A percentile compares a stretch with the other conserved stretches of the same genome.
Conservation (phyloP, 2,329 filamentous ascomycete species). For the Diaporthe eres region DNA sequence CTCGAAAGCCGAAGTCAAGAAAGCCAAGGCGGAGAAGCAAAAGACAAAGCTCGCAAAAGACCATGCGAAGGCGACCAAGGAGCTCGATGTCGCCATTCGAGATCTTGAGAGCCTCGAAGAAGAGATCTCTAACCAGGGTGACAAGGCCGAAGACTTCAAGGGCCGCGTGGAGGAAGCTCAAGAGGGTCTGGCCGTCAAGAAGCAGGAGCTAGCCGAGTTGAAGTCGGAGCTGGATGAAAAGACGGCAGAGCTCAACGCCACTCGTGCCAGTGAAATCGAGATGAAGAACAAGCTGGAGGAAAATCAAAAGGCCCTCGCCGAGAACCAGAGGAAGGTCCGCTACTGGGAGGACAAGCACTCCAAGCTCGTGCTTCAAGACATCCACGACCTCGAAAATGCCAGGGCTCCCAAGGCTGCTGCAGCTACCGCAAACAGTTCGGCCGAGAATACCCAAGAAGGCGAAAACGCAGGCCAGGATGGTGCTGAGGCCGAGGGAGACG, state of each 20-base stretch:
- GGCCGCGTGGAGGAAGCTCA: slow-evolving; percentile 85
- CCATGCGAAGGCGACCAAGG: slow-evolving; percentile 81
- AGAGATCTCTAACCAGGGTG: slow-evolving; percentile 83
- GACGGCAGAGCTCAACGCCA: slow-evolving; percentile 87
- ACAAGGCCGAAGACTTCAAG: slow-evolving; percentile 80
- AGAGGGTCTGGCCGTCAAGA: slow-evolving; percentile 82
- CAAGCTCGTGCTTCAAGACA: slow-evolving; percentile 86
- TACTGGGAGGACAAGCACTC: slow-evolving; percentile 93
- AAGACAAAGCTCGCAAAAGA: slow-evolving; percentile 89
- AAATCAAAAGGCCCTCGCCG: slow-evolving; percentile 87
- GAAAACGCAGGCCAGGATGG: slow-evolving; percentile 45
- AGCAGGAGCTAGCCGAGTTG: slow-evolving; percentile 81
- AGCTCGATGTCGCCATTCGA: slow-evolving; percentile 77
- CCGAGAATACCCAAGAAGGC: slow-evolving; percentile 46
- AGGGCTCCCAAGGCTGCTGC: slow-evolving; percentile 48
- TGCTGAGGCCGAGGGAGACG: slow-evolving; percentile 46
- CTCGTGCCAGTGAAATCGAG: slow-evolving; percentile 91
- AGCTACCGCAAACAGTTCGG: slow-evolving; percentile 46
- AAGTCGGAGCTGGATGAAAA: slow-evolving; percentile 92
- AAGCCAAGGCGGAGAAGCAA: slow-evolving; percentile 94
- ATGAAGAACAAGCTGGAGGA: slow-evolving; percentile 99
- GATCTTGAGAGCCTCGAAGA: slow-evolving; percentile 85
- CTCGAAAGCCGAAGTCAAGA: slow-evolving; percentile 88
- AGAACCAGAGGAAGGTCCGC: slow-evolving; percentile 86
- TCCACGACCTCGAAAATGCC: slow-evolving; percentile 74